Evolutionary conservation across 805 yeast genomes (phyloP).

Genomic region (Saturnispora ahearnii): DNA sequence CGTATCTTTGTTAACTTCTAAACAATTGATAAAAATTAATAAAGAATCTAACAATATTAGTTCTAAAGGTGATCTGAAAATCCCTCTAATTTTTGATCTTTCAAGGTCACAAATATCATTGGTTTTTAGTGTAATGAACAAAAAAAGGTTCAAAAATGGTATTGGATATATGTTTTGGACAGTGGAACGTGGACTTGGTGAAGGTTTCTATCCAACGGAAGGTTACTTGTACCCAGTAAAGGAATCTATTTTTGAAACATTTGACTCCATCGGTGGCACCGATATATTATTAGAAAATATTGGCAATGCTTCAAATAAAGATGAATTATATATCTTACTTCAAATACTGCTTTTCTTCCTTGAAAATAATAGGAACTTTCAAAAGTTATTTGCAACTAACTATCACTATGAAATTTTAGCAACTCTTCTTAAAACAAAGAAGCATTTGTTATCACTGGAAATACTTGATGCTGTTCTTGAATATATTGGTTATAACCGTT

Average conservation of each 20-base stretch:
- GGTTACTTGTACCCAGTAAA: not conserved
- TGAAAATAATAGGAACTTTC: conserved; percentile 34
- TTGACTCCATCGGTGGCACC: conserved; percentile 45
- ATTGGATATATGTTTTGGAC: not conserved
- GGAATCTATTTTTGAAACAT: conserved; percentile 4
- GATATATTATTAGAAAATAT: conserved; percentile 37
- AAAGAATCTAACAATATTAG: not conserved
- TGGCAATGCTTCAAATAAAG: conserved; percentile 34
- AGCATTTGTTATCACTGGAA: conserved; percentile 30
- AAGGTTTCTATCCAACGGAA: not conserved
- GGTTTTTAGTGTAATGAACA: not conserved
- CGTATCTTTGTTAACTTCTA: conserved; percentile 23
- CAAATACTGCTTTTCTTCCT: conserved; percentile 36
- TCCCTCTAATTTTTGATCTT: not conserved
- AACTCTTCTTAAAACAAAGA: conserved; percentile 42
- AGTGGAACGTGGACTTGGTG: not conserved
- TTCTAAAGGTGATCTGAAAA: not conserved
- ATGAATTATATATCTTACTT: conserved; percentile 29
- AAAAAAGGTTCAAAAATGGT: not conserved
- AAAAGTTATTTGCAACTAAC: conserved; percentile 49
- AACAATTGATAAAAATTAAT: not conserved
- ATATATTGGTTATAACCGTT: conserved; percentile 48
- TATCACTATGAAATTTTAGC: conserved; percentile 55
- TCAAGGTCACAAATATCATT: not conserved
- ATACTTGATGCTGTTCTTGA: conserved; percentile 40